These are phyloP conservation scores for Beta corolliflora DNA, from an alignment of 179 eudicot species.

Conservation along the genomic window DNA sequence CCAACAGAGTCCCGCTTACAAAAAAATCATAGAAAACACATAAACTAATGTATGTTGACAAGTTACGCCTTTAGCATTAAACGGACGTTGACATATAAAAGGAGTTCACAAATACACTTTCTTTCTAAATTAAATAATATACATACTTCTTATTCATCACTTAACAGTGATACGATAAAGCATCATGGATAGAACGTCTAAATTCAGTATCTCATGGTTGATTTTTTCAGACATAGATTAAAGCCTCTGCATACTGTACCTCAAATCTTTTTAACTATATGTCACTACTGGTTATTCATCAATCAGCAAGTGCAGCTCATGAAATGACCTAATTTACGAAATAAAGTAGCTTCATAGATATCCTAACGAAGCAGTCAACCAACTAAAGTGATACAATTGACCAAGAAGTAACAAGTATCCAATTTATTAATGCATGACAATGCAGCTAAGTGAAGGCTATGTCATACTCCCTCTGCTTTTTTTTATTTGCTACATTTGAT, in stretches of 20 bases:
- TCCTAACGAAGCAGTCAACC: not conserved
- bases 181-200: not conserved
- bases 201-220: not conserved
- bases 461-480: too few species aligned
- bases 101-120: not conserved
- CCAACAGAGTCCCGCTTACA: not conserved
- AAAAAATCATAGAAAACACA: not conserved
- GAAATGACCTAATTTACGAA: not conserved
- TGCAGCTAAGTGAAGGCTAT: not conserved
- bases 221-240: not conserved
- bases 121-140: not conserved
- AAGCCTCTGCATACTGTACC: too few species aligned
- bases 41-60: not conserved
- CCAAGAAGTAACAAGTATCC: not conserved
- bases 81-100: not conserved
- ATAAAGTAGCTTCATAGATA: not conserved
- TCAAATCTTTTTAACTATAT: not conserved
- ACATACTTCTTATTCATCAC: not conserved
- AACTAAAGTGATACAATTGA: not conserved
- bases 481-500: too few species aligned
- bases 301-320: not conserved
- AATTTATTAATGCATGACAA: not conserved
- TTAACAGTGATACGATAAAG: not conserved
- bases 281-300: not conserved
- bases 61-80: not conserved